Percentiles rank a stretch among this genome's conserved stretches.
These are phyloP conservation scores for Chlamydomonas sp. DNA, from an alignment of 139 green algal species.

Conservation along the genomic window DNA sequence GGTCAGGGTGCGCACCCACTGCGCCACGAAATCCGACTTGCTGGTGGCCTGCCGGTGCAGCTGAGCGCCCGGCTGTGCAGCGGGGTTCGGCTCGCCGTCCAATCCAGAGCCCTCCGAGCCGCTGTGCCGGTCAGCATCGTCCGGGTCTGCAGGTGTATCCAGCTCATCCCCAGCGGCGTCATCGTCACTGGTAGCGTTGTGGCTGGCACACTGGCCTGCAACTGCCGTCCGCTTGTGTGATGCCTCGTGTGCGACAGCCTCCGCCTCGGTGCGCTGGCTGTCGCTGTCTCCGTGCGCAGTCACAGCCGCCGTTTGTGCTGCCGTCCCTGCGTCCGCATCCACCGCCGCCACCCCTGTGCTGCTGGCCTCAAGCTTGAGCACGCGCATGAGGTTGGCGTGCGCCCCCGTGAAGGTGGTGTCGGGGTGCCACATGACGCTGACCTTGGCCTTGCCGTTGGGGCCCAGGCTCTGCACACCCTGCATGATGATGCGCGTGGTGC, in stretches of 20 bases:
- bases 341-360: background rate
- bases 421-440: slow-evolving; percentile 1
- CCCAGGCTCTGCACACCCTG: slow-evolving; percentile 10
- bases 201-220: too few relatives aligned
- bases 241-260: too few relatives aligned
- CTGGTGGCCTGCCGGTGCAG: background rate
- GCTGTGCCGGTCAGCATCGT: background rate
- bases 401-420: slow-evolving; percentile 29
- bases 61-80: background rate
- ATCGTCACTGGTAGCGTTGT: background rate
- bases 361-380: slow-evolving; percentile 11
- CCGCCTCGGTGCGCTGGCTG: background rate
- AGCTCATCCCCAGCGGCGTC: background rate
- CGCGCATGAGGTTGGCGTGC: slow-evolving; percentile 14
- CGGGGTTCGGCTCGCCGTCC: background rate
- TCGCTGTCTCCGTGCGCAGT: background rate
- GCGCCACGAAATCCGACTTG: slow-evolving; percentile 20
- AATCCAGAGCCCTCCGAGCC: background rate
- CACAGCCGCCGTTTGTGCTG: background rate
- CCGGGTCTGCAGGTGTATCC: background rate
- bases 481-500: slow-evolving; percentile 33
- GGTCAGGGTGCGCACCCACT: slow-evolving; percentile 22
- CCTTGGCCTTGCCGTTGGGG: background rate
- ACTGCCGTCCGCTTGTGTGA: too few relatives aligned
- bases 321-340: background rate